Evolutionary conservation across 2,329 filamentous ascomycete species (phyloP).

Genomic region (Raffaelea ambrosiae): DNA sequence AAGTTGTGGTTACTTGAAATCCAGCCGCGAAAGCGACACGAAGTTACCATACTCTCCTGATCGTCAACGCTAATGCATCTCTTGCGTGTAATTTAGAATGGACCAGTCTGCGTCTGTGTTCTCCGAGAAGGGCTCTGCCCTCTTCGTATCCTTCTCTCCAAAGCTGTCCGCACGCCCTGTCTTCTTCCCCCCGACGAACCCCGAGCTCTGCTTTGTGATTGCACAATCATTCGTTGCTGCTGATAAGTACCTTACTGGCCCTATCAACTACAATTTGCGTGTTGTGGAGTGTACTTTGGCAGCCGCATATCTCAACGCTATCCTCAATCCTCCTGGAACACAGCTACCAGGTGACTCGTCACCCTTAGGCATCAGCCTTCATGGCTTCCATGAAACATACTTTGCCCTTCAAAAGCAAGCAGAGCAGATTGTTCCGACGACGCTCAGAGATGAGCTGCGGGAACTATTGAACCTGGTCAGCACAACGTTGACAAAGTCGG

Average conservation of each 20-base stretch:
- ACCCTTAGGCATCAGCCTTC: constrained; percentile 74
- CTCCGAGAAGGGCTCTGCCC: constrained; percentile 72
- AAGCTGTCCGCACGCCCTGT: constrained; percentile 68
- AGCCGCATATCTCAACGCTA: constrained; percentile 57
- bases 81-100: constrained; percentile 58
- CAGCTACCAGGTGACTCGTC: constrained; percentile 67
- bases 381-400: constrained; percentile 78
- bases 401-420: constrained; percentile 48
- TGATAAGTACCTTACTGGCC: constrained; percentile 90
- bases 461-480: constrained; percentile 62
- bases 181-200: constrained; percentile 69
- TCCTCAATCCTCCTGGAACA: constrained; percentile 46
- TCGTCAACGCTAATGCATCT: too few relatives aligned
- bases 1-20: too few relatives aligned
- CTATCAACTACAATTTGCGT: constrained; percentile 91
- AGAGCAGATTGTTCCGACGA: constrained; percentile 19
- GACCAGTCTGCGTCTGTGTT: constrained; percentile 96
- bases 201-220: constrained; percentile 84
- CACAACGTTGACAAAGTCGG: constrained; percentile 63
- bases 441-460: constrained; percentile 56
- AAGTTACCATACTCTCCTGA: background rate
- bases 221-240: constrained; percentile 90
- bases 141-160: constrained; percentile 86
- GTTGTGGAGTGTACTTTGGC: constrained; percentile 94
- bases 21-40: too few relatives aligned